Base-by-base conservation (phyloP, 73 alveolate genomes). In the Tetrahymena elliotti region DNA sequence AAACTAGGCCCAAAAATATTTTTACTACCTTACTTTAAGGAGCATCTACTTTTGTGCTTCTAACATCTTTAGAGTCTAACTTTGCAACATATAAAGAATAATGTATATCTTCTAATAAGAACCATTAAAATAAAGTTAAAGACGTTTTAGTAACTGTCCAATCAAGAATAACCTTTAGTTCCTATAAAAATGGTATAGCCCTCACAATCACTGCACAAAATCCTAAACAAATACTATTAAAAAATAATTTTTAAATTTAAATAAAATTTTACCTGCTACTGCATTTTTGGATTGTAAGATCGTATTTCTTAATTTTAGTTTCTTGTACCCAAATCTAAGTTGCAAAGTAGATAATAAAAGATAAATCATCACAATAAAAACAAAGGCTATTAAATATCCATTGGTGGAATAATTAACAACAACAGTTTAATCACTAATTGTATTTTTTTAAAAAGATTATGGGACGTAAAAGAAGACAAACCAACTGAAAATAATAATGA, bases 61-160 rank as follows among this genome's bases (percentile, higher is more conserved):
- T 96, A 53, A 92, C 93, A 4, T 94, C 96, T 52, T 95, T 94
- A 36, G 95, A 93, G 11, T 33, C 53, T 52, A 98, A 95, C 95
- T 98, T 98, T 53, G 97, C 97, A 47, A 98, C 94, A 94, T 93
- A 98, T n/a, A 98, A 94, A 83, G 96, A 93, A n/a, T 98, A 96
- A 38, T 97, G 97, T 13, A 98, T 97, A 95, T 98, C 99, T 97
- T 98, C 99, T 52, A 98, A 93, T 88, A 96, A 98, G 38, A 98
- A 93, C 99, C 99, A 98, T 95, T 98, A 97, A 96, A 97, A 98
- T 38, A 98, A 52, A 95, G 96, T 98, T 82, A 98, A 96, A 34
- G 99, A 84, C 33, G 99, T 98, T 31, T 95, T 94, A 27, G 99
- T 96, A 54, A 97, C 94, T 33, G 99, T 97, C 99, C 99, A 98